A percentile compares a stretch with the other conserved stretches of the same genome.
Evolutionary conservation across 2,329 filamentous ascomycete species (phyloP).

Genomic region (Talaromyces sp.): DNA sequence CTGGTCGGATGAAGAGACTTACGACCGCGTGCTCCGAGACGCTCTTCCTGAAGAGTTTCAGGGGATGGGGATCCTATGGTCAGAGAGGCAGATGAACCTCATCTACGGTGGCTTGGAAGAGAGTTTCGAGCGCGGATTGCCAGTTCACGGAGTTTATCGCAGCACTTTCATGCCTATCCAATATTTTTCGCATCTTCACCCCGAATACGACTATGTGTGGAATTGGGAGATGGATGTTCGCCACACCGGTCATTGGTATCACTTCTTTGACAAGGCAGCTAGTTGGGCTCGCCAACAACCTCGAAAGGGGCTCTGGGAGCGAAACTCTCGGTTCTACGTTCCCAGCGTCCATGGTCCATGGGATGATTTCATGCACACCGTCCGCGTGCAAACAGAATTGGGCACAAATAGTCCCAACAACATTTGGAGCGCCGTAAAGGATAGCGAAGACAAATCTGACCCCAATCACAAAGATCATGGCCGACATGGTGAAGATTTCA

Average conservation of each 20-base stretch:
- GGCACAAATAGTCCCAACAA: conserved; percentile 64
- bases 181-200: conserved; percentile 79
- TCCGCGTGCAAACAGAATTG: conserved; percentile 70
- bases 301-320: conserved; percentile 76
- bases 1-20: conserved; percentile 73
- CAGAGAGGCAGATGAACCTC: conserved; percentile 85
- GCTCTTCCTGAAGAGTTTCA: conserved; percentile 77
- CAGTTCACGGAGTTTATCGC: conserved; percentile 88
- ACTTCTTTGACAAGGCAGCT: conserved; percentile 68
- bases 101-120: conserved; percentile 87
- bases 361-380: conserved; percentile 76
- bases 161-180: conserved; percentile 93
- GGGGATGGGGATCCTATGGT: conserved; percentile 88
- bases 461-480: conserved; percentile 27
- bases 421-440: conserved; percentile 57
- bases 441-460: conserved; percentile 24
- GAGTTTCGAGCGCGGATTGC: conserved; percentile 66
- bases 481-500: conserved; percentile 55
- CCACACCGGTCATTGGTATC: conserved; percentile 77
- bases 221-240: conserved; percentile 85
- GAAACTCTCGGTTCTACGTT: conserved; percentile 73
- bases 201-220: conserved; percentile 78
- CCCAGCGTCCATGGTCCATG: conserved; percentile 72
- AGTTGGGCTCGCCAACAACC: conserved; percentile 70
- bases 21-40: conserved; percentile 68